Conservation (phyloP, 306 rosid species). For the Comarum palustre region DNA sequence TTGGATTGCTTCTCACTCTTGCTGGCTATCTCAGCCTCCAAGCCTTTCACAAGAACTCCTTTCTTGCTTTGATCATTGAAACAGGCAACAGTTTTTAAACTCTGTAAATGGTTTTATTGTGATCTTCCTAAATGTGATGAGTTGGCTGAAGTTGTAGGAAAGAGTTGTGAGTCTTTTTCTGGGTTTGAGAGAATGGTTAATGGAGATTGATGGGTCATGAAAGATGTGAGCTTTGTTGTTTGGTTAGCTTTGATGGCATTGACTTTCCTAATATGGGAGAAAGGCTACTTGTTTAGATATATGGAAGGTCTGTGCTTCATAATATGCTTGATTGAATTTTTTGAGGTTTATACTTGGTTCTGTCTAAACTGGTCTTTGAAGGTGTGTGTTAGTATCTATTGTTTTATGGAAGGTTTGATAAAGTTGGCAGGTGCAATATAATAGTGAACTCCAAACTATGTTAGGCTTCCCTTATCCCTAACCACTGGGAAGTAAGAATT, state of each 20-base stretch:
- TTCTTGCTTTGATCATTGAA: constrained; percentile 50
- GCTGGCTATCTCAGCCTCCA: constrained; percentile 78
- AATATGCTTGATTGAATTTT: not conserved
- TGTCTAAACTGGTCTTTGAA: not conserved
- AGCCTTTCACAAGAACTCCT: constrained; percentile 67
- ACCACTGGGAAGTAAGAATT: not conserved
- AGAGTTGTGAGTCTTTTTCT: not conserved
- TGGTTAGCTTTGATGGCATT: not conserved
- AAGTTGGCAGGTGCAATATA: not conserved
- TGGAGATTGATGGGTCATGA: not conserved
- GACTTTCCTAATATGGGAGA: not conserved
- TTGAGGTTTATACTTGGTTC: not conserved
- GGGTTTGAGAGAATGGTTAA: not conserved
- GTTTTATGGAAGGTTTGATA: not conserved
- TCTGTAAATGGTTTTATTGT: not conserved
- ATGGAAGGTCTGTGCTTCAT: not conserved
- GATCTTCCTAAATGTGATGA: not conserved
- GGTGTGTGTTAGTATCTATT: not conserved
- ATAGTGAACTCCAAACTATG: not conserved
- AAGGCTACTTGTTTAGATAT: not conserved
- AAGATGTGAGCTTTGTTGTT: not conserved
- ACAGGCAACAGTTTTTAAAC: constrained; percentile 36
- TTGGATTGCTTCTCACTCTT: constrained; percentile 56
- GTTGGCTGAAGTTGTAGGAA: not conserved
- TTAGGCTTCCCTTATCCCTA: not conserved